Base-by-base conservation (phyloP, 2,329 filamentous ascomycete species). In the Neofusicoccum sp. region DNA sequence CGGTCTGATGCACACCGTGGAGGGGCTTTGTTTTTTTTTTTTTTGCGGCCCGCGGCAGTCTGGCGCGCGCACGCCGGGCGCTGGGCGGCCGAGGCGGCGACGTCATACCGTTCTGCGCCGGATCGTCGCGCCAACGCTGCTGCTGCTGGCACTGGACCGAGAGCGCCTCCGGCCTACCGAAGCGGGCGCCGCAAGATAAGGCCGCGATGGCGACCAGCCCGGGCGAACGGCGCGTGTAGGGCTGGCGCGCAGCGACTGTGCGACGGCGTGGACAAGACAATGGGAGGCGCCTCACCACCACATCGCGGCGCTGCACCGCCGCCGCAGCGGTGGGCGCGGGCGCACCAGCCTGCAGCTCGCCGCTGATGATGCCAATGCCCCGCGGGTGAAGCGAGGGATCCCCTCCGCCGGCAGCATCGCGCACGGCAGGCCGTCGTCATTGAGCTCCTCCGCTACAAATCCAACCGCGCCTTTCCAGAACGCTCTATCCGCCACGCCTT, bases 401-500 rank as follows among this genome's bases (percentile, higher is more conserved):
- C 47, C 48, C 48, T 51, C 33, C 20, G 33, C 16, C 20, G 11
- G 3, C 33, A 30, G 24, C 8, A 28, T 40, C 11, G 45, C 30
- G 45, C 45, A 26, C 16, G 26, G 47, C 47, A n/a, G 30, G 48
- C 48, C 49, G 33, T 41, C 49, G 34, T 53, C 24, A 53, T 53
- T 41, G 36, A 33, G 51, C 36, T 56, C 26, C 24, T 20, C 51
- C 38, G 51, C 36, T 38, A 41, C 51, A 56, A 43, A 53, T 28
- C 38, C 38, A 56, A 41, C 26, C 51, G 51, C 51, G 36, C 36
- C 26, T 43, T 56, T 56, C 51, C 36, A 56, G 51, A 56, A 56
- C 36, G 36, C 51, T 56, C 51, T 56, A 56, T 43, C 51, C 26
- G 38, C 51, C 38, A 43, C 51, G 24, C 49, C 49, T 28, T 24